A percentile compares a stretch with the other conserved stretches of the same genome.
phyloP scores from a whole-genome alignment of 345 rosid species.

The Microcos paniculata region DNA sequence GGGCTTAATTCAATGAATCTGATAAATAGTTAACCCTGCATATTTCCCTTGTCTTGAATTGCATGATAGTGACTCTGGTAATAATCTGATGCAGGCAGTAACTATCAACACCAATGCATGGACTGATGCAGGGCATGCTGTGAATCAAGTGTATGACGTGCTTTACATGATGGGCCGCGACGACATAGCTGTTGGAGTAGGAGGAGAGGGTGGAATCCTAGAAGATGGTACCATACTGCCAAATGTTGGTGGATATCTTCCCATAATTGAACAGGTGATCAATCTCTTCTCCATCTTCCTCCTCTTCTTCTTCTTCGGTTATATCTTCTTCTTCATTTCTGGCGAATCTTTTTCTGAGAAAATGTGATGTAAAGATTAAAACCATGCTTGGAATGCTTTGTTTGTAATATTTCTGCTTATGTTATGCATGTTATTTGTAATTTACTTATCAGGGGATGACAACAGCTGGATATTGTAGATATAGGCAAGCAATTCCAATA shows the following conservation, averaged over 20 bases:
- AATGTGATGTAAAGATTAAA: background rate
- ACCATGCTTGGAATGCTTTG: background rate
- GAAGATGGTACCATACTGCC: constrained; percentile 64
- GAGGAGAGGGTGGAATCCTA: constrained; percentile 87
- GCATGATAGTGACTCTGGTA: background rate
- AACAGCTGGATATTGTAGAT: constrained; percentile 79
- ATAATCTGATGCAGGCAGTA: constrained; percentile 51
- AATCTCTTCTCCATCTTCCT: background rate
- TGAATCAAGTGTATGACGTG: constrained; percentile 83
- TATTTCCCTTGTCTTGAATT: too few relatives aligned
- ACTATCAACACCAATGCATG: constrained; percentile 75
- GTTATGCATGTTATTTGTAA: background rate
- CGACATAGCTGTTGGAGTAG: constrained; percentile 76
- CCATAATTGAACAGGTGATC: constrained; percentile 80
- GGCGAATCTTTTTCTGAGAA: background rate
- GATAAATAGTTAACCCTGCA: too few relatives aligned
- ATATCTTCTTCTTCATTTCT: background rate
- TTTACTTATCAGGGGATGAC: constrained; percentile 48
- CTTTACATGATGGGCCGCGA: constrained; percentile 94
- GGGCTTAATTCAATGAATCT: too few relatives aligned
- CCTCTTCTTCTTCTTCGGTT: background rate
- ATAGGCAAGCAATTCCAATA: constrained; percentile 76
- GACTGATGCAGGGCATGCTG: constrained; percentile 91
- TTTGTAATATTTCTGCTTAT: background rate
- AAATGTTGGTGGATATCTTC: constrained; percentile 90